Percentiles rank a stretch among this genome's conserved stretches.
phyloP scores from a whole-genome alignment of 257 asterid genomes.

The Penstemon eatonii region DNA sequence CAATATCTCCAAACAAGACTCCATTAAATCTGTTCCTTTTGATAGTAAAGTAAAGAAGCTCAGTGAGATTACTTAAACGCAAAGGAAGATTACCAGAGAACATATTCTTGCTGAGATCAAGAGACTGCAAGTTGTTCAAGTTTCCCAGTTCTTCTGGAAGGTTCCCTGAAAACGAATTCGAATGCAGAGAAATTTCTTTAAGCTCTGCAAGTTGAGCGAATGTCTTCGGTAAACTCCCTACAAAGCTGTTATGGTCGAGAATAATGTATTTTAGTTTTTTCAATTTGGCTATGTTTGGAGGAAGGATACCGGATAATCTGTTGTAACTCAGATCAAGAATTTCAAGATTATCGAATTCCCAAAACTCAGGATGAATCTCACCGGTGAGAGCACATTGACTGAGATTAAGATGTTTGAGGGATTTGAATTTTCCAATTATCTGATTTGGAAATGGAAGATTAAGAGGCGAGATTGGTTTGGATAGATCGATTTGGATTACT shows the following conservation, averaged over 20 bases:
- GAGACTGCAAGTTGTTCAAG: conserved; percentile 45
- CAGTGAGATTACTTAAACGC: conserved; percentile 47
- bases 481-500: conserved; percentile 44
- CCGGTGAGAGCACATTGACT: conserved; percentile 61
- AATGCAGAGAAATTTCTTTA: conserved; percentile 52
- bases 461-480: conserved; percentile 38
- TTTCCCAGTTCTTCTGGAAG: conserved; percentile 59
- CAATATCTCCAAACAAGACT: conserved; percentile 43
- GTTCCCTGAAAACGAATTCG: conserved; percentile 56
- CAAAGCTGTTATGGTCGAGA: conserved; percentile 60
- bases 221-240: conserved; percentile 53
- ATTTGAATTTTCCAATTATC: conserved; percentile 39
- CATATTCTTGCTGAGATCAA: conserved; percentile 62
- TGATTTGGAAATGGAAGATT: conserved; percentile 49
- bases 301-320: conserved; percentile 47
- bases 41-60: conserved; percentile 50
- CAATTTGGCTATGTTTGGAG: conserved; percentile 40
- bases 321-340: conserved; percentile 61
- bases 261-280: conserved; percentile 45
- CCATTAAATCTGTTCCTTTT: conserved; percentile 56
- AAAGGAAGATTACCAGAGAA: conserved; percentile 63
- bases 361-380: conserved; percentile 42
- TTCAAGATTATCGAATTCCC: conserved; percentile 54
- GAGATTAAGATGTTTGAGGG: conserved; percentile 59
- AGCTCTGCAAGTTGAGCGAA: conserved; percentile 51